Conservation (phyloP, 129 eudicot genomes). For the Cynara cardunculus region DNA sequence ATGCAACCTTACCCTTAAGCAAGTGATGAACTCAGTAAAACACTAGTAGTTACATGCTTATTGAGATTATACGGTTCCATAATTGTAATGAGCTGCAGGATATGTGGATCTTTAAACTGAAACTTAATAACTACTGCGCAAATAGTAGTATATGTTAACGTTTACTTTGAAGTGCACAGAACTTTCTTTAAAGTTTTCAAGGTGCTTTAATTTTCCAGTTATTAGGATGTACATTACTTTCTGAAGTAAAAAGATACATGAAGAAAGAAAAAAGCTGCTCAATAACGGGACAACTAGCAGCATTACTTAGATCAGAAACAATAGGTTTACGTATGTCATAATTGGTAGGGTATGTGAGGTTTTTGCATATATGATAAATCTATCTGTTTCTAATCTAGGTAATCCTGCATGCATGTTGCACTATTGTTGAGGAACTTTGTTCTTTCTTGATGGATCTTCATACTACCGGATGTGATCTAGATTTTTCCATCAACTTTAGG, state of each 20-base stretch:
- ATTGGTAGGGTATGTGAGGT: neutral
- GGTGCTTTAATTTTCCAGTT: conserved; percentile 45
- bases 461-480: conserved; percentile 57
- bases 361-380: neutral
- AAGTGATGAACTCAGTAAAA: no score
- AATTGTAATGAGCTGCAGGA: neutral
- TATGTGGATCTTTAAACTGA: neutral
- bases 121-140: neutral
- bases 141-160: neutral
- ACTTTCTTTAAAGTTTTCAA: conserved; percentile 53
- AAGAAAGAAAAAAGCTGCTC: conserved; percentile 53
- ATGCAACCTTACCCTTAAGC: no score
- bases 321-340: neutral
- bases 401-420: conserved; percentile 20
- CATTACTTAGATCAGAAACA: conserved; percentile 32
- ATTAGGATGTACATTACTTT: conserved; percentile 26
- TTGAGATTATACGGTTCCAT: neutral
- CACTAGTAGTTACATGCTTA: no score
- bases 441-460: conserved; percentile 68
- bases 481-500: conserved; percentile 57
- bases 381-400: conserved; percentile 31
- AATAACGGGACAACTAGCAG: conserved; percentile 38
- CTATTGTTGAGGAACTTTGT: conserved; percentile 57
- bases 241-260: conserved; percentile 68
- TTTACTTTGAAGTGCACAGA: conserved; percentile 53